phyloP scores from a whole-genome alignment of 1,139 yeast genomes.

The Casaregolazyma suthepensis region DNA sequence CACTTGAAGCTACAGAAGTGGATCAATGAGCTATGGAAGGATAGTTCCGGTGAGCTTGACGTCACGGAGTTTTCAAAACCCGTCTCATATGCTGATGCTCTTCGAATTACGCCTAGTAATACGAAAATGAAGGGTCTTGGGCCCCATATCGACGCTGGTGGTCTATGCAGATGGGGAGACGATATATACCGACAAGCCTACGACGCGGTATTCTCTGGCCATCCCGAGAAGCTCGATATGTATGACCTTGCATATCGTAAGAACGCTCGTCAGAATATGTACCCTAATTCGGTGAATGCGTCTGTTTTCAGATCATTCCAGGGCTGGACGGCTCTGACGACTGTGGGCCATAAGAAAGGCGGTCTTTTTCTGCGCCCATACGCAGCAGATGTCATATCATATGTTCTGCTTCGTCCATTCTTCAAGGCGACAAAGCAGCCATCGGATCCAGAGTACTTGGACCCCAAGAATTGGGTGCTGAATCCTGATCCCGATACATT shows the following conservation, averaged over 20 bases:
- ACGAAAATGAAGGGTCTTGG: conserved; percentile 33
- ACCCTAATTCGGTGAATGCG: conserved; percentile 36
- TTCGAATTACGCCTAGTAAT: conserved; percentile 45
- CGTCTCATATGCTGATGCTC: conserved; percentile 50
- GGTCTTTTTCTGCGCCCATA: conserved; percentile 38
- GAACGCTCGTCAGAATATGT: conserved; percentile 34
- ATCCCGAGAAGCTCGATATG: conserved; percentile 44
- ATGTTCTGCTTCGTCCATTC: conserved; percentile 40
- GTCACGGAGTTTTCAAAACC: conserved; percentile 24
- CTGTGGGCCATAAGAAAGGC: conserved; percentile 38
- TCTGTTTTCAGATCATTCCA: conserved; percentile 26
- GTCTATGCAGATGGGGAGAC: conserved; percentile 44
- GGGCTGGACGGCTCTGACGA: conserved; percentile 41
- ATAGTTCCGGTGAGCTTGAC: conserved; percentile 15
- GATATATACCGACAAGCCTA: conserved; percentile 36
- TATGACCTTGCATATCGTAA: conserved; percentile 37
- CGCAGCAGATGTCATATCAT: conserved; percentile 33
- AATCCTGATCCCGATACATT: neutral
- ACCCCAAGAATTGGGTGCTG: conserved; percentile 6
- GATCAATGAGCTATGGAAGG: conserved; percentile 34
- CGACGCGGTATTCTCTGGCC: conserved; percentile 35
- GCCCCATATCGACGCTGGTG: conserved; percentile 45
- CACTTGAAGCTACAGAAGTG: conserved; percentile 31
- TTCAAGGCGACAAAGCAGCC: conserved; percentile 26
- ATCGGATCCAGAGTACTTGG: conserved; percentile 7